Evolutionary conservation across 495 filamentous ascomycete species (phyloP).

Genomic region (Clavariopsis aquatica): DNA sequence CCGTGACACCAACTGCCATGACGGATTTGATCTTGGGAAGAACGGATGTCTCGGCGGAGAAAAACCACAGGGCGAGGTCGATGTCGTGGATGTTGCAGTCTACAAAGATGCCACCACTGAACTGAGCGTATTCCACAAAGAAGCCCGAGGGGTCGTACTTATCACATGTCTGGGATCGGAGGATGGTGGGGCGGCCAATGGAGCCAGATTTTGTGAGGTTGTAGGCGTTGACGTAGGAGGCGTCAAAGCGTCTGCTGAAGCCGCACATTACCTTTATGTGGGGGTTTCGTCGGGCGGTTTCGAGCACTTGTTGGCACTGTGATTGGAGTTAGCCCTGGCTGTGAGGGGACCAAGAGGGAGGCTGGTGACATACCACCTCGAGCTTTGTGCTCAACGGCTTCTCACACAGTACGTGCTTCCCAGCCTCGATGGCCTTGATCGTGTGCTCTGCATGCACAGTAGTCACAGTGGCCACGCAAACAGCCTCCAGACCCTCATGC

Average conservation of each 20-base stretch:
- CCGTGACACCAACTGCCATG: slow-evolving; percentile 57
- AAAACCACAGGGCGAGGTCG: slow-evolving; percentile 51
- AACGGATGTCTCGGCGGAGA: slow-evolving; percentile 41
- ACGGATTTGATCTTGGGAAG: slow-evolving; percentile 48
- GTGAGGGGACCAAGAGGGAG: not conserved
- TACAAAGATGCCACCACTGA: slow-evolving; percentile 53
- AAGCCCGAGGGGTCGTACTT: slow-evolving; percentile 49
- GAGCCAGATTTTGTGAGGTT: slow-evolving; percentile 35
- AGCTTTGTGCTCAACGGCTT: slow-evolving; percentile 49
- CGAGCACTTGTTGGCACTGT: slow-evolving; percentile 45
- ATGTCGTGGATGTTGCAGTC: slow-evolving; percentile 54
- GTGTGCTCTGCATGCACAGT: slow-evolving; percentile 49
- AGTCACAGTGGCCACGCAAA: slow-evolving; percentile 46
- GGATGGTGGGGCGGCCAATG: slow-evolving; percentile 48
- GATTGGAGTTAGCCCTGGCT: not conserved
- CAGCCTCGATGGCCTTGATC: slow-evolving; percentile 44
- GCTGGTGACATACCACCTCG: slow-evolving; percentile 26
- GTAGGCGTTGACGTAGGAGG: slow-evolving; percentile 44
- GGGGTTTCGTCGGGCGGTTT: slow-evolving; percentile 43
- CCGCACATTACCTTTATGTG: slow-evolving; percentile 48
- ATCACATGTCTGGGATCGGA: slow-evolving; percentile 53
- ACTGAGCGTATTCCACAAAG: slow-evolving; percentile 50
- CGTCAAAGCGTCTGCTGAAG: slow-evolving; percentile 50
- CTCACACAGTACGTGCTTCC: slow-evolving; percentile 49
- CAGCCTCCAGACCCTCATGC: slow-evolving; percentile 46